phyloP scores from a whole-genome alignment of 2,329 filamentous ascomycete species.

The Cladosporium sp. region DNA sequence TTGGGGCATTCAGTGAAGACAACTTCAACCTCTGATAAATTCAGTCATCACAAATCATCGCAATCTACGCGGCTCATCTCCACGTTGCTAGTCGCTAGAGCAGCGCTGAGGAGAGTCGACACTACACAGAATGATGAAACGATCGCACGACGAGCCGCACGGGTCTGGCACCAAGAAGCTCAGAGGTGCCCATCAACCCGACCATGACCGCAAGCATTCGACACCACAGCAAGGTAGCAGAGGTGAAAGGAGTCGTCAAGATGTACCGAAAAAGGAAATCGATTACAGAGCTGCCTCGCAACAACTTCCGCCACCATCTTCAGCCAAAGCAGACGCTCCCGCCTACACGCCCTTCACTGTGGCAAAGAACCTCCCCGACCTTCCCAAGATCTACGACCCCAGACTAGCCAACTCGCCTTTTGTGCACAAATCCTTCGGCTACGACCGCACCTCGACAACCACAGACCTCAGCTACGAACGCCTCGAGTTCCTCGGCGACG shows the following conservation, averaged over 20 bases:
- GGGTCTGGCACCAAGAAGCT: conserved; percentile 16
- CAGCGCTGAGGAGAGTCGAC: conserved; percentile 28
- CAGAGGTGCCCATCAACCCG: conserved; percentile 8
- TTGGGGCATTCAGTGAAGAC: no score
- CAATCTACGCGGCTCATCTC: conserved; percentile 23
- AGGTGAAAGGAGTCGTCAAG: background rate
- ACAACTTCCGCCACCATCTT: conserved; percentile 17
- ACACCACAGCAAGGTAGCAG: background rate
- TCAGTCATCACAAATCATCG: background rate
- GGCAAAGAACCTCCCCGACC: conserved; percentile 20
- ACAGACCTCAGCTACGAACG: conserved; percentile 59
- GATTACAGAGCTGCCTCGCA: conserved; percentile 15
- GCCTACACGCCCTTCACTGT: conserved; percentile 19
- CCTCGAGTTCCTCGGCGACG: conserved; percentile 84
- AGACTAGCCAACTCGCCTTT: conserved; percentile 25
- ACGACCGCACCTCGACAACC: conserved; percentile 20
- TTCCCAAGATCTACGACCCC: conserved; percentile 23
- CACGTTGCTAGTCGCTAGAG: conserved; percentile 23
- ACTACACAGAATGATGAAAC: conserved; percentile 17
- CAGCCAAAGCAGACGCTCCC: conserved; percentile 13
- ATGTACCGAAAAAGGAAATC: background rate
- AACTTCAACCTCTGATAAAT: background rate
- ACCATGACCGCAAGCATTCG: background rate
- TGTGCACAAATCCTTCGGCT: conserved; percentile 26
- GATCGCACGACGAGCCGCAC: conserved; percentile 12